Base-by-base conservation (phyloP, 176 grass and related monocot species). In the Oryza australiensis region DNA sequence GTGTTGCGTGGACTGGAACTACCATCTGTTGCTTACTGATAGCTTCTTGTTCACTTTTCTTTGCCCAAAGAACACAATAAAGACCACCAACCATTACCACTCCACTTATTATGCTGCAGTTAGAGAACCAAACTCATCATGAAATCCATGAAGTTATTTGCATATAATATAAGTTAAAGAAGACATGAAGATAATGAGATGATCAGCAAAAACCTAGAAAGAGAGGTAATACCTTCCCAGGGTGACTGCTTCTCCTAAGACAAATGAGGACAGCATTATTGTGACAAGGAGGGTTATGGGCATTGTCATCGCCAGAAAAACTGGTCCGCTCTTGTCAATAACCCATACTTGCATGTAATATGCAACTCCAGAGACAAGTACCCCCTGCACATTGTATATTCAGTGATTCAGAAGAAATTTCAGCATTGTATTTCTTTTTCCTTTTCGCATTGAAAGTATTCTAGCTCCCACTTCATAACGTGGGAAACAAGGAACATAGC, bases 301-400 rank as follows among this genome's bases (percentile, higher is more conserved):
- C 59, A 69, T 67, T 27, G 85, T 85, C 82, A 93, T 85, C 5
- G 78, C 63, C 86, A 93, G 62, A 68, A 90, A 87, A 27, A 93
- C 85, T 0, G 85, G 82, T 2, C 88, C 91, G 7, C 71, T 85
- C 32, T 80, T 85, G 16, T 88, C 73, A 9, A 93, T 93, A 16
- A 70, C 60, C 85, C 88, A 90, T 33, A 89, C 41, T 79, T 88
- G 88, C 88, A 90, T 69, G 72, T 86, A 85, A 67, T 70, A 85
- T 29, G 78, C 24, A 32, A 93, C 32, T 26, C 88, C 88, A 7
- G 78, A 85, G n/a, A 88, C 62, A 28, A 76, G 7, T 64, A 91
- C 80, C 2, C 80, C 85, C 89, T 87, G 75, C 60, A 75, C 16
- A 8, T 29, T 33, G 22, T 37, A 42, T 73, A 42, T 73, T 73